Evolutionary conservation across 352 stramenopile genomes (phyloP).

Genomic region (Globisporangium rhizosaccharum): DNA sequence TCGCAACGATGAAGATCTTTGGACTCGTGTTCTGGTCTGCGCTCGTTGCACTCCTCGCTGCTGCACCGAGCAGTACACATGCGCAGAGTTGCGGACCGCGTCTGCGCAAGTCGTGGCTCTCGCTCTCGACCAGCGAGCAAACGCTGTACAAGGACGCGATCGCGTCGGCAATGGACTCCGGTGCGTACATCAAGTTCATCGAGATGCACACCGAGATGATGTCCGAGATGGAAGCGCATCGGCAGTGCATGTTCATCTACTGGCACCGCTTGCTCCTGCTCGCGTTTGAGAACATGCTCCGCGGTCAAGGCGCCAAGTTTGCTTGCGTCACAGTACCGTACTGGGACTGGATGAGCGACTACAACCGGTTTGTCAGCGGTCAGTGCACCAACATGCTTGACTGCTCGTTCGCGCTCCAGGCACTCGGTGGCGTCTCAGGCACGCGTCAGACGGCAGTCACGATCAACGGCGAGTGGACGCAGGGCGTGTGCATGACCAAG

Average conservation of each 20-base stretch:
- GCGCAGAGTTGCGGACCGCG: slow-evolving; percentile 24
- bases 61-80: no score
- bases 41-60: no score
- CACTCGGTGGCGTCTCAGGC: slow-evolving; percentile 25
- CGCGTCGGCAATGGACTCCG: slow-evolving; percentile 41
- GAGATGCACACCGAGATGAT: slow-evolving; percentile 60
- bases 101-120: slow-evolving; percentile 43
- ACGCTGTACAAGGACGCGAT: slow-evolving; percentile 41
- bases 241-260: slow-evolving; percentile 77
- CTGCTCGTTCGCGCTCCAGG: slow-evolving; percentile 42
- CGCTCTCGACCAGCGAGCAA: slow-evolving; percentile 31
- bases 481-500: slow-evolving; percentile 29
- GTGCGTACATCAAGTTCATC: slow-evolving; percentile 53
- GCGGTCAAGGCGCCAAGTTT: slow-evolving; percentile 35
- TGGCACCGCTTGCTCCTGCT: slow-evolving; percentile 70
- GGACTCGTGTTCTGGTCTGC: no score
- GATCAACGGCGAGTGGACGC: slow-evolving; percentile 20
- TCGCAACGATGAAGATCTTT: no score
- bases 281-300: slow-evolving; percentile 82
- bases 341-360: slow-evolving; percentile 67
- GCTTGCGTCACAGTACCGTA: slow-evolving; percentile 76
- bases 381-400: slow-evolving; percentile 34
- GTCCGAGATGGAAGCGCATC: slow-evolving; percentile 41
- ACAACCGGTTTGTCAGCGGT: slow-evolving; percentile 26
- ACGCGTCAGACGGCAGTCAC: slow-evolving; percentile 6